Evolutionary conservation across 495 filamentous ascomycete species (phyloP).

Genomic region (Trichodelitschia bisporula): DNA sequence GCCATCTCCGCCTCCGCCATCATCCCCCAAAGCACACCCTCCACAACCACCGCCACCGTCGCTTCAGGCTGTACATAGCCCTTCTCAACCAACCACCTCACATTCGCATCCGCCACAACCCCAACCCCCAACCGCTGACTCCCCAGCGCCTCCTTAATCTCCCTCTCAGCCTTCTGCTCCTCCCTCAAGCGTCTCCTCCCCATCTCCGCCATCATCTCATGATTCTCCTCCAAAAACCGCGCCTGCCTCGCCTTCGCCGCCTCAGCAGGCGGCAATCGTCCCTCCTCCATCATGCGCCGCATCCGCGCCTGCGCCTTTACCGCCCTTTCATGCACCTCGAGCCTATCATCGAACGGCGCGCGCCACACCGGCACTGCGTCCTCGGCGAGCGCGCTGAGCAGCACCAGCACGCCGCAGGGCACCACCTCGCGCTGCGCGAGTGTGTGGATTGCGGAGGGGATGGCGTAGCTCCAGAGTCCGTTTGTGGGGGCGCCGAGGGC

Average conservation of each 20-base stretch:
- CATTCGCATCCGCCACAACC: conserved; percentile 23
- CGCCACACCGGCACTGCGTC: conserved; percentile 31
- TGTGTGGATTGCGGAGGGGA: conserved; percentile 25
- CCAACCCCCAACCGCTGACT: conserved; percentile 28
- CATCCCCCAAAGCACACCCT: conserved; percentile 27
- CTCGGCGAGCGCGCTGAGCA: conserved; percentile 25
- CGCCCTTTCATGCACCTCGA: conserved; percentile 17
- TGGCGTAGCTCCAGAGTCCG: conserved; percentile 35
- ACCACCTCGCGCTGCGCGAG: conserved; percentile 28
- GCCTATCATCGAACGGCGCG: conserved; percentile 17
- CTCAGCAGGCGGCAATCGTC: conserved; percentile 20
- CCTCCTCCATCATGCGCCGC: conserved; percentile 22
- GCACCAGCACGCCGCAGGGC: conserved; percentile 35
- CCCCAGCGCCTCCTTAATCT: conserved; percentile 27
- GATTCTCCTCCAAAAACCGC: conserved; percentile 15
- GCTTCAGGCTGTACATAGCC: conserved; percentile 11
- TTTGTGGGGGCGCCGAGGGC: conserved; percentile 25
- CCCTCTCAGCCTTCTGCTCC: conserved; percentile 12
- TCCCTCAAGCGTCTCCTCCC: too few species aligned
- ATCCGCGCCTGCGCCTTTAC: conserved; percentile 20
- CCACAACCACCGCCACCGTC: conserved; percentile 18
- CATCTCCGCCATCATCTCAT: too few species aligned
- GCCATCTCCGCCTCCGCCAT: conserved; percentile 24
- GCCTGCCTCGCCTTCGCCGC: conserved; percentile 20
- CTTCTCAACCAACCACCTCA: conserved; percentile 21